phyloP scores from a whole-genome alignment of 208 protist genomes.

The Trypanosoma mega region DNA sequence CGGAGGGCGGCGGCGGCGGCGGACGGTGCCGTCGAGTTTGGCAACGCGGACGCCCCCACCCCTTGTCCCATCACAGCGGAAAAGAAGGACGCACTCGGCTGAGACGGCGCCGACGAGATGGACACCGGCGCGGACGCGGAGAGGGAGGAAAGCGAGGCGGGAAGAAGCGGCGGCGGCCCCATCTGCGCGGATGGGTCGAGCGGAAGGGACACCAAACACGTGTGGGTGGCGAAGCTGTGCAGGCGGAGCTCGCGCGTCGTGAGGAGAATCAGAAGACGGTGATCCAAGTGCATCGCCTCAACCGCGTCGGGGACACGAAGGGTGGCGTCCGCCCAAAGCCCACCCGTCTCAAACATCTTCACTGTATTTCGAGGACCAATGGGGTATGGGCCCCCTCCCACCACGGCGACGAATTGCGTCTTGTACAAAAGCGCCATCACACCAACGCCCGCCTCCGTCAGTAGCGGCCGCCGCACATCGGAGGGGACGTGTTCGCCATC shows the following conservation, averaged over 20 bases:
- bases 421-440: conserved; percentile 66
- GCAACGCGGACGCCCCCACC: too few relatives aligned
- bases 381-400: conserved; percentile 57
- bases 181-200: conserved; percentile 20
- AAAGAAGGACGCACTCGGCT: too few relatives aligned
- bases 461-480: too few relatives aligned
- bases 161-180: conserved; percentile 15
- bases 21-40: not conserved
- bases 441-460: conserved; percentile 42
- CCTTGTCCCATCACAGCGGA: too few relatives aligned
- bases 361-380: conserved; percentile 33
- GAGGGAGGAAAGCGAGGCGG: conserved; percentile 16
- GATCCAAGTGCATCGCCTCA: conserved; percentile 17
- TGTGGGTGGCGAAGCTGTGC: conserved; percentile 26
- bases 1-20: not conserved
- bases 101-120: too few relatives aligned
- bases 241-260: conserved; percentile 23
- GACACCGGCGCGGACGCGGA: too few relatives aligned
- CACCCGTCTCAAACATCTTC: conserved; percentile 20
- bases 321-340: conserved; percentile 2
- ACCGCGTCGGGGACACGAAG: conserved; percentile 20
- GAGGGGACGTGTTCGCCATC: too few relatives aligned
- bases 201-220: conserved; percentile 18
- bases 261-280: conserved; percentile 27
- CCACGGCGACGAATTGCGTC: conserved; percentile 54